Evolutionary conservation across 192 early-diverging fungal species (phyloP).

Genomic region (Kickxella alabastrina): DNA sequence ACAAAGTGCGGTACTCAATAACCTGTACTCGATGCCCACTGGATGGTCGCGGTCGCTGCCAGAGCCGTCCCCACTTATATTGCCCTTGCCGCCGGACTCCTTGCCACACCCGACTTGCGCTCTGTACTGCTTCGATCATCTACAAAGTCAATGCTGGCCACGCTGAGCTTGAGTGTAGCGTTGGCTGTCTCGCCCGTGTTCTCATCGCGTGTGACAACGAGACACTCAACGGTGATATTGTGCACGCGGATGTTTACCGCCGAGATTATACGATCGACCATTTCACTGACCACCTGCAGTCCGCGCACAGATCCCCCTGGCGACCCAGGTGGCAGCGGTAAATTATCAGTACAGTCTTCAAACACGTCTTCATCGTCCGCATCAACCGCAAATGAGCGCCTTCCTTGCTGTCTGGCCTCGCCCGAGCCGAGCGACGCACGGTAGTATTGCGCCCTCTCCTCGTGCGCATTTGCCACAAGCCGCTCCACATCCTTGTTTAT

Average conservation of each 20-base stretch:
- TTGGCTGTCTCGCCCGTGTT: slow-evolving; percentile 8
- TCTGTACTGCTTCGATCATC: slow-evolving; percentile 34
- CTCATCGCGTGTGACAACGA: slow-evolving; percentile 22
- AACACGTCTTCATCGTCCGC: slow-evolving; percentile 20
- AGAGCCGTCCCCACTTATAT: slow-evolving; percentile 9
- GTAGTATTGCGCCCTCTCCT: slow-evolving; percentile 38
- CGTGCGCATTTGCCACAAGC: slow-evolving; percentile 43
- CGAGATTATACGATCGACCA: slow-evolving; percentile 84
- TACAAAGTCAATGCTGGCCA: slow-evolving; percentile 44
- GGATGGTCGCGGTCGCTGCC: slow-evolving; percentile 28
- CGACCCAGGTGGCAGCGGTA: slow-evolving; percentile 28
- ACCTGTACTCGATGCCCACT: slow-evolving; percentile 45
- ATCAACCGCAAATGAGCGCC: not conserved
- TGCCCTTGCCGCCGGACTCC: slow-evolving; percentile 4
- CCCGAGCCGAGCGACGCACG: slow-evolving; percentile 6
- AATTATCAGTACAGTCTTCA: slow-evolving; percentile 21
- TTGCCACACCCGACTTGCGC: slow-evolving; percentile 5
- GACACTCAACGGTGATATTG: slow-evolving; percentile 31
- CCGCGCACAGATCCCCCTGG: slow-evolving; percentile 56
- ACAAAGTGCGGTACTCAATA: slow-evolving; percentile 36
- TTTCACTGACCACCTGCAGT: slow-evolving; percentile 68
- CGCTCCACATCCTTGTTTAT: slow-evolving; percentile 53
- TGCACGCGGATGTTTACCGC: slow-evolving; percentile 68
- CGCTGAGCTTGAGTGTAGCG: slow-evolving; percentile 36
- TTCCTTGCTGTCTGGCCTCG: not conserved